Base-by-base conservation (phyloP, 2,329 filamentous ascomycete species). In the Cadophora malorum region DNA sequence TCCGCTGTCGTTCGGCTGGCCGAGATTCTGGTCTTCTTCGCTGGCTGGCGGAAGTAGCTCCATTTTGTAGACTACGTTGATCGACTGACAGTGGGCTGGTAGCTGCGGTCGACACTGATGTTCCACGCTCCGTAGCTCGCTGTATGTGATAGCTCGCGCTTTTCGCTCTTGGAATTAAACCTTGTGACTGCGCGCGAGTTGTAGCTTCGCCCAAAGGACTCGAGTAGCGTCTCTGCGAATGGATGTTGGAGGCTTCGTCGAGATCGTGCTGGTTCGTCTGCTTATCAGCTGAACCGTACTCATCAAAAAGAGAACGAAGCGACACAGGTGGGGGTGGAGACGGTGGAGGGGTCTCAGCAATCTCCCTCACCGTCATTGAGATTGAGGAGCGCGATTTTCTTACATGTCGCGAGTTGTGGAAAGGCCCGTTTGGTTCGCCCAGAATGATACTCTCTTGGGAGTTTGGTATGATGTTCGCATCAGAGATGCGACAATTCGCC, bases 91-190 rank as follows among this genome's bases (percentile, higher is more conserved):
- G 55, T 60, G 75, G 75, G 56, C 70, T 77, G 41, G 72, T 75
- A 62, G 73, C 74, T 67, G 72, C 71, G 16, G 72, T 76, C 4
- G 74, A 76, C 16, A 74, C 70, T 1, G 74, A 76, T 8, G 45
- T 69, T 25, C 71, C 74, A 47, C 73, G 67, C 16, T 76, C 71
- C 21, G 69, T 71, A 56, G 70, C 64, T 66, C 71, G 67, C n/a
- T 71, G 64, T 31, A 74, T 72, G 59, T 76, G 72, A 53, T 74
- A 73, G 33, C 72, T 76, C 8, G 74, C 67, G 53, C 71, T 74
- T 58, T 73, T 75, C 19, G 66, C 58, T 50, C 69, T 68, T 16
- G 63, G 28, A 67, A 67, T 64, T 19, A 62, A 33, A 9, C 28
- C 49, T 23, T 64, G 52, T 28, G 67, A 68, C 33, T 69, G 67